Conservation (phyloP, 768 basidiomycete species). For the Leccinum imitatum region DNA sequence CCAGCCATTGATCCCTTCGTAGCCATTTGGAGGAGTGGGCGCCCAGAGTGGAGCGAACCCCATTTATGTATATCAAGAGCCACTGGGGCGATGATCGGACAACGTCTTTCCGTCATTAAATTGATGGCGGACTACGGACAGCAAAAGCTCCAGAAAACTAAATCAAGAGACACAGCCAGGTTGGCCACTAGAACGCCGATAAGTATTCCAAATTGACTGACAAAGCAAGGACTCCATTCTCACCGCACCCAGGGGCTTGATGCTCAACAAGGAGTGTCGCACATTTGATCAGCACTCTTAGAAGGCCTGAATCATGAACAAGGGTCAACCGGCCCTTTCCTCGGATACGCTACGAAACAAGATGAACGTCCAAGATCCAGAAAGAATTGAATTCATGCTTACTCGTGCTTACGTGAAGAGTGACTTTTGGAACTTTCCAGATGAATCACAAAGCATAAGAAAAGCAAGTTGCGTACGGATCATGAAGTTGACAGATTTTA, state of each 20-base stretch:
- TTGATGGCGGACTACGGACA: not conserved
- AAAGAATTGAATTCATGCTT: not conserved
- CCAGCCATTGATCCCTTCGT: not conserved
- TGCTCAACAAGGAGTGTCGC: not conserved
- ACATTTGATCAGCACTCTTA: not conserved
- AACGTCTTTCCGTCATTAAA: not conserved
- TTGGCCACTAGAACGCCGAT: not conserved
- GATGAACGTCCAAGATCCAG: not conserved
- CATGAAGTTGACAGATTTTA: not conserved
- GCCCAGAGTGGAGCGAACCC: not conserved
- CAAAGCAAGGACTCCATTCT: constrained; percentile 8
- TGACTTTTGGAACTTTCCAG: not conserved
- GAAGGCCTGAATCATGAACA: not conserved
- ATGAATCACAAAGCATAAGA: not conserved
- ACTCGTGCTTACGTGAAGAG: constrained; percentile 8
- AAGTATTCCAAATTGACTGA: constrained; percentile 9
- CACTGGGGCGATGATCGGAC: constrained; percentile 6
- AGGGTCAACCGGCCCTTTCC: not conserved
- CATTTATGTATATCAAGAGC: constrained; percentile 6
- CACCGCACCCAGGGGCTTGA: constrained; percentile 1
- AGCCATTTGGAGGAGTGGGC: not conserved
- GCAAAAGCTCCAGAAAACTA: not conserved
- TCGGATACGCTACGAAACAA: constrained; percentile 4
- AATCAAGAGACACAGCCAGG: not conserved
- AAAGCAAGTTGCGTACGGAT: not conserved